A percentile compares a stretch with the other conserved stretches of the same genome.
Conservation (phyloP, 2,329 filamentous ascomycete species). For the Colletotrichum sp. region DNA sequence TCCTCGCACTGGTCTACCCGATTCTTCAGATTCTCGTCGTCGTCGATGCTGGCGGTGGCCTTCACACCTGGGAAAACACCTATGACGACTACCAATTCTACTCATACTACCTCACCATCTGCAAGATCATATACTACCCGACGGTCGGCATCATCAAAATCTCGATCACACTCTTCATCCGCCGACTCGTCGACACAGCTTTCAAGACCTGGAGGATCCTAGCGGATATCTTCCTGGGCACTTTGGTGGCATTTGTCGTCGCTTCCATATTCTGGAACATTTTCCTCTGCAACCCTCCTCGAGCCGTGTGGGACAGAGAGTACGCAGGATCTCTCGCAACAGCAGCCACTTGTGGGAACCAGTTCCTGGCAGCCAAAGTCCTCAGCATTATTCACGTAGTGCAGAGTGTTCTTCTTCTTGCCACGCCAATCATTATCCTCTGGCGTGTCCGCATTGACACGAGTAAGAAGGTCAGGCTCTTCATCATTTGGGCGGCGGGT, state of each 20-base stretch:
- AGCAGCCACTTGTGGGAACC: slow-evolving; percentile 1
- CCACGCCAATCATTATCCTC: slow-evolving; percentile 33
- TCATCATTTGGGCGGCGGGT: slow-evolving; percentile 32
- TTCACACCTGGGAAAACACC: slow-evolving; percentile 16
- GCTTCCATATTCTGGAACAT: slow-evolving; percentile 28
- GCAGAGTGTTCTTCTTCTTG: slow-evolving; percentile 33
- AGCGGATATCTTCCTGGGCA: slow-evolving; percentile 31
- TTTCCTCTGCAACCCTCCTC: slow-evolving; percentile 27
- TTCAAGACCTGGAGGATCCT: slow-evolving; percentile 27
- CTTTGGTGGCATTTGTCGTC: slow-evolving; percentile 28
- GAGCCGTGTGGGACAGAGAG: slow-evolving; percentile 16
- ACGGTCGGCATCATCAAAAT: slow-evolving; percentile 21
- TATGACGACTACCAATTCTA: slow-evolving; percentile 19
- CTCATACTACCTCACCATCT: slow-evolving; percentile 6
- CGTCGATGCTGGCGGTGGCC: slow-evolving; percentile 12
- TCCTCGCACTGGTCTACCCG: slow-evolving; percentile 7
- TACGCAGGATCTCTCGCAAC: not conserved
- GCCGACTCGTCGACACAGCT: slow-evolving; percentile 12
- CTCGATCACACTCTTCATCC: slow-evolving; percentile 19
- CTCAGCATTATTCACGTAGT: slow-evolving; percentile 33
- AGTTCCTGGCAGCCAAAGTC: slow-evolving; percentile 20
- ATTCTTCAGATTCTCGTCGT: slow-evolving; percentile 17
- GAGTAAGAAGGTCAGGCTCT: slow-evolving; percentile 29
- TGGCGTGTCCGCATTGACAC: slow-evolving; percentile 32
- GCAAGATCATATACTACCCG: slow-evolving; percentile 12